These are phyloP conservation scores for Prinsepia uniflora DNA, from an alignment of 306 rosid genomes.

Conservation along the genomic window DNA sequence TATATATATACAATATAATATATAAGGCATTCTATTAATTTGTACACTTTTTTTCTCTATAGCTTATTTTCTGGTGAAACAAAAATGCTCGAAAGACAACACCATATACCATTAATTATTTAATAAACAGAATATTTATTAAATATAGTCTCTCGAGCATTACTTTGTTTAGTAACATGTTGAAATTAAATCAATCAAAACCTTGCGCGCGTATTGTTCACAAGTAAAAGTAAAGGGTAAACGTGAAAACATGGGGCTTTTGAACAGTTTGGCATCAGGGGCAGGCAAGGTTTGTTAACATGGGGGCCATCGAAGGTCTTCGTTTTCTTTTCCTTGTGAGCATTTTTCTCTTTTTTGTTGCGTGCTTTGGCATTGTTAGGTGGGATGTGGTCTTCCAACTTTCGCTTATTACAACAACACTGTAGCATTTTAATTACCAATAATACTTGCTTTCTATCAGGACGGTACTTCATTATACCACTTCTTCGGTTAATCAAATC, in stretches of 20 bases:
- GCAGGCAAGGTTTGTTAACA: constrained; percentile 3
- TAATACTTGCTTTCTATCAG: too few species aligned
- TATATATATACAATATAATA: background rate
- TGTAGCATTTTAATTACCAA: constrained; percentile 3
- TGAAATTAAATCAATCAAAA: background rate
- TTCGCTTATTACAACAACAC: constrained; percentile 1
- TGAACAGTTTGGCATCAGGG: background rate
- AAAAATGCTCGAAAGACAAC: too few species aligned
- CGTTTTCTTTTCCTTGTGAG: background rate
- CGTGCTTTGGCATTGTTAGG: background rate
- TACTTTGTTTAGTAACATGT: too few species aligned
- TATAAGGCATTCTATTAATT: too few species aligned
- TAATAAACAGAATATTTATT: too few species aligned
- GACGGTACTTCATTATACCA: too few species aligned
- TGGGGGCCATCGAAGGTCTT: constrained; percentile 3
- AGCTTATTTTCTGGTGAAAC: too few species aligned
- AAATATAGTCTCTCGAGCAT: too few species aligned
- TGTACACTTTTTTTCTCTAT: background rate
- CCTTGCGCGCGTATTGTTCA: background rate
- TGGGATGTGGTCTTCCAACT: background rate
- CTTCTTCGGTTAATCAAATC: too few species aligned
- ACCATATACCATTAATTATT: too few species aligned
- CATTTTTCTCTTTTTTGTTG: background rate
- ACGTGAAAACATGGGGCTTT: background rate
- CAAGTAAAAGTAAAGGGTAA: constrained; percentile 4